A percentile compares a stretch with the other conserved stretches of the same genome.
These are phyloP conservation scores for Styphnolobium japonicum DNA, from an alignment of 306 rosid genomes.

Conservation along the genomic window DNA sequence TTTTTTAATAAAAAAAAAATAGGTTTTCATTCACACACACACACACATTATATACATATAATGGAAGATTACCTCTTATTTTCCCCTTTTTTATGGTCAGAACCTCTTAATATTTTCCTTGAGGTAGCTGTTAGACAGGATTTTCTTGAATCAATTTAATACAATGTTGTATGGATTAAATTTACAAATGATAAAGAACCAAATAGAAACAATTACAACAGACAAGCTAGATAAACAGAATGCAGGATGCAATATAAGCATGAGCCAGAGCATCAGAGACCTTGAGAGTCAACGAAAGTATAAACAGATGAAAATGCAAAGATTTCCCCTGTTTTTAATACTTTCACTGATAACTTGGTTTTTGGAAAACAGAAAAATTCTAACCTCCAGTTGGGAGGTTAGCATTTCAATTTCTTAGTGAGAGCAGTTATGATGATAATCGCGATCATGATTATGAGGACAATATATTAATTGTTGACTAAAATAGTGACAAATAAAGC, in stretches of 20 bases:
- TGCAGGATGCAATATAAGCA: background rate
- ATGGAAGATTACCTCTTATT: background rate
- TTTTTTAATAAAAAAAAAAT: no score
- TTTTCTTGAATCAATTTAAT: background rate
- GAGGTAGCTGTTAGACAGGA: background rate
- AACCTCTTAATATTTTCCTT: background rate
- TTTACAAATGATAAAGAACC: background rate
- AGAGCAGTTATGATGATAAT: background rate
- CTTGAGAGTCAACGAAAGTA: background rate
- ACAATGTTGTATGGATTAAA: background rate
- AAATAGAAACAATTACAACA: background rate
- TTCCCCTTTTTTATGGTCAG: no score
- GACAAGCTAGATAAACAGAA: background rate
- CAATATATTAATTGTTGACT: background rate
- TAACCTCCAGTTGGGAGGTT: background rate
- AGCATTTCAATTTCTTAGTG: background rate
- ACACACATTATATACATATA: no score
- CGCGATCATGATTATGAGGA: background rate
- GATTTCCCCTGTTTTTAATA: background rate
- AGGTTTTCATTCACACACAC: no score
- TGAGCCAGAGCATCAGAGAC: background rate
- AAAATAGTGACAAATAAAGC: background rate
- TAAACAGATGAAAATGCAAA: background rate
- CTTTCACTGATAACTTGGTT: background rate
- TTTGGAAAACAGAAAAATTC: background rate